phyloP scores from a whole-genome alignment of 164 flowering plant genomes.

The Chimonanthus praecox region DNA sequence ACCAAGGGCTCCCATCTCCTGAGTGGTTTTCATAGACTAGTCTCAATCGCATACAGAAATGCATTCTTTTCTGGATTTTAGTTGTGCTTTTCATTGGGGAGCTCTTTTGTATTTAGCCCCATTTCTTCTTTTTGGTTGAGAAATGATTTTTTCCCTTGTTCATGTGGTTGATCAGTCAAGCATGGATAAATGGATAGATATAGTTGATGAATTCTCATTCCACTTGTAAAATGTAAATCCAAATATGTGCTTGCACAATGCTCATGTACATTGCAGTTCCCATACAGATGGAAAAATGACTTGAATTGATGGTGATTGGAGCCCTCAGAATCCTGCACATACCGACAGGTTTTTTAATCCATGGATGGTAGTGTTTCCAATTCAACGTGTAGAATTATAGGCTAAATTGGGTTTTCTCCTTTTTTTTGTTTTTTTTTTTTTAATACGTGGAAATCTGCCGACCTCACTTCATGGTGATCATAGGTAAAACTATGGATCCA shows the following conservation, averaged over 20 bases:
- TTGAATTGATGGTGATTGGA: no score
- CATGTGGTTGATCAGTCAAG: slow-evolving; percentile 21
- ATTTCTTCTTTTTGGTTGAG: slow-evolving; percentile 16
- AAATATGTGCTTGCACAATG: slow-evolving; percentile 13
- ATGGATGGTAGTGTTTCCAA: no score
- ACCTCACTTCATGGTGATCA: no score
- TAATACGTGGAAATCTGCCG: no score
- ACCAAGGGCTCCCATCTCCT: slow-evolving; percentile 20
- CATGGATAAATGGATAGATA: slow-evolving; percentile 16
- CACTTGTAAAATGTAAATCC: slow-evolving; percentile 17
- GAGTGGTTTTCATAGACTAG: slow-evolving; percentile 3
- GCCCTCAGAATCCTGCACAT: no score
- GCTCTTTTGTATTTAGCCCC: slow-evolving; percentile 19
- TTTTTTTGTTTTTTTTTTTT: no score
- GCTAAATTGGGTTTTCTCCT: no score
- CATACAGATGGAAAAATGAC: no score
- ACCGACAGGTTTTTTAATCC: no score
- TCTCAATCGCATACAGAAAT: slow-evolving; percentile 7
- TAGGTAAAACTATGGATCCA: no score
- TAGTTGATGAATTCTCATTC: slow-evolving; percentile 11
- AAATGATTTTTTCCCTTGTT: slow-evolving; percentile 16
- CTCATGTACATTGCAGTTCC: slow-evolving; percentile 17
- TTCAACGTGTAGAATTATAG: no score
- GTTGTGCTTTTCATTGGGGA: slow-evolving; percentile 18
- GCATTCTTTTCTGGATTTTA: slow-evolving; percentile 22